Evolutionary conservation across 805 yeast species (phyloP).

Genomic region (Pichia scutulata): DNA sequence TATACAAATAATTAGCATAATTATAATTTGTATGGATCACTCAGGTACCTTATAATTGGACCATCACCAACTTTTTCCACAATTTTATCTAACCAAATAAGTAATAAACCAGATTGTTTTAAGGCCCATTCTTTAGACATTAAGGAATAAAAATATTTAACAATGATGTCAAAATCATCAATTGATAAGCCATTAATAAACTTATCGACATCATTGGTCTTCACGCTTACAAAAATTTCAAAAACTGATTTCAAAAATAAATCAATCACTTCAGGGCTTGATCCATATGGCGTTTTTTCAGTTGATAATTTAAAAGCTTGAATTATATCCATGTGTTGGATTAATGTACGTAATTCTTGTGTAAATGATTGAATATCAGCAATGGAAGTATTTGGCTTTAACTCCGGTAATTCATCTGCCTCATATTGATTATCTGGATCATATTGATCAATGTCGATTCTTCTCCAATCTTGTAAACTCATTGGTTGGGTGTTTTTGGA

Average conservation of each 20-base stretch:
- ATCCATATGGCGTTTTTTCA: conserved; percentile 77
- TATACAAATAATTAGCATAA: background rate
- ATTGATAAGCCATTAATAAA: conserved; percentile 40
- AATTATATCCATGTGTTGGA: conserved; percentile 64
- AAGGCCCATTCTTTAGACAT: conserved; percentile 75
- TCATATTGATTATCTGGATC: conserved; percentile 63
- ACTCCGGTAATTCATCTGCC: conserved; percentile 28
- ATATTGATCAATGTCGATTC: conserved; percentile 86
- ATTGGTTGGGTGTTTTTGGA: background rate
- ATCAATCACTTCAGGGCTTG: conserved; percentile 48
- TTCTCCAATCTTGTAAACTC: conserved; percentile 75
- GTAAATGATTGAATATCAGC: conserved; percentile 50
- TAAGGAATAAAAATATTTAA: conserved; percentile 80
- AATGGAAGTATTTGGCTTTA: conserved; percentile 35
- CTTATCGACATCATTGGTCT: conserved; percentile 56
- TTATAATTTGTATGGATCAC: conserved; percentile 41
- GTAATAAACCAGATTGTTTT: conserved; percentile 76
- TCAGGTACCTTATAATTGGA: conserved; percentile 75
- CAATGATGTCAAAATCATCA: conserved; percentile 66
- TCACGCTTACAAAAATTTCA: conserved; percentile 62
- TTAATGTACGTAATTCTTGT: conserved; percentile 49
- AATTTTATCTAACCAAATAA: conserved; percentile 90
- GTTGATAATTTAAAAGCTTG: conserved; percentile 62
- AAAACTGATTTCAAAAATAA: conserved; percentile 50
- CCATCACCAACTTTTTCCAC: conserved; percentile 82